Evolutionary conservation across 2,329 filamentous ascomycete species (phyloP).

Genomic region (Periconia digitata): DNA sequence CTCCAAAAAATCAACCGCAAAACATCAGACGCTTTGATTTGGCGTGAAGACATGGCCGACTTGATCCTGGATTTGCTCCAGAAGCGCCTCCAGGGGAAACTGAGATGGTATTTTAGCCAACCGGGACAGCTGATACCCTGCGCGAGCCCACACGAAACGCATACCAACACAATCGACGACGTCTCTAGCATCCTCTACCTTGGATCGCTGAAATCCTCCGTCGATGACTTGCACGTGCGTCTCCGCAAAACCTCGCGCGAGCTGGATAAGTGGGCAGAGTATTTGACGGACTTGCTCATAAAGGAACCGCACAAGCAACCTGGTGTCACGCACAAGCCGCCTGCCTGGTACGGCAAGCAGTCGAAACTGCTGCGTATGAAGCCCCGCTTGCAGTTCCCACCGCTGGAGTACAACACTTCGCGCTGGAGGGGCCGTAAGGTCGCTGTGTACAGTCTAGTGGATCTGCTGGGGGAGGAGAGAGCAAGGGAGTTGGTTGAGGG

Average conservation of each 20-base stretch:
- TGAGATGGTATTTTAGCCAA: constrained; percentile 38
- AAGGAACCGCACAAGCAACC: constrained; percentile 30
- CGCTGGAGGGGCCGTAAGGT: constrained; percentile 32
- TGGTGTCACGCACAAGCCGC: constrained; percentile 23
- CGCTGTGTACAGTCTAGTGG: constrained; percentile 37
- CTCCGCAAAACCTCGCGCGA: constrained; percentile 13
- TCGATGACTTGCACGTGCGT: constrained; percentile 22
- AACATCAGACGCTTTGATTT: constrained; percentile 41
- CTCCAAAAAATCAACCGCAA: constrained; percentile 38
- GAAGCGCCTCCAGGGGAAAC: constrained; percentile 35
- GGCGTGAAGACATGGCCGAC: constrained; percentile 52
- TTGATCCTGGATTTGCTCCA: constrained; percentile 45
- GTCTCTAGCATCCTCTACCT: constrained; percentile 32
- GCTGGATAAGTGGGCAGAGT: constrained; percentile 26
- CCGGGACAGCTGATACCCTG: constrained; percentile 24
- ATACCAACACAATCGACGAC: constrained; percentile 29
- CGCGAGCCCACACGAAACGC: constrained; percentile 17
- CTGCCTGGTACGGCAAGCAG: constrained; percentile 31
- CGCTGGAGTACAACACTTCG: constrained; percentile 33
- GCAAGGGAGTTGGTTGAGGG: constrained; percentile 22
- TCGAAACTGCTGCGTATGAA: constrained; percentile 27
- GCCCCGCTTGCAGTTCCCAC: constrained; percentile 28
- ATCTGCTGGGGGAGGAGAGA: constrained; percentile 36
- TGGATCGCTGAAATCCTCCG: constrained; percentile 23
- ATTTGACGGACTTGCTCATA: constrained; percentile 14